A percentile compares a stretch with the other conserved stretches of the same genome.
These are phyloP conservation scores for Citrus glauca DNA, from an alignment of 345 rosid genomes.

Conservation along the genomic window DNA sequence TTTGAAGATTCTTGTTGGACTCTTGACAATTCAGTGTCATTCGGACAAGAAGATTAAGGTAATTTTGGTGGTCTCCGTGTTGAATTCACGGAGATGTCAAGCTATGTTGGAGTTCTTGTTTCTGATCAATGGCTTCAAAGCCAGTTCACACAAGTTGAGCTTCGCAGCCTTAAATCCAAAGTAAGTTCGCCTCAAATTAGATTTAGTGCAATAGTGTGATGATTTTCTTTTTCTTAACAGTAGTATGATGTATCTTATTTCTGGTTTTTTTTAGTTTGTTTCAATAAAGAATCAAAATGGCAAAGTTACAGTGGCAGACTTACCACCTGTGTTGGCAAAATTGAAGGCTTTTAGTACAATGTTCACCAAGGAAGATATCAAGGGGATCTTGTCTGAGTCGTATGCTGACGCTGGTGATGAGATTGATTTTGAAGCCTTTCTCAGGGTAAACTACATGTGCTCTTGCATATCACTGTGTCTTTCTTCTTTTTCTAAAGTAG, in stretches of 20 bases:
- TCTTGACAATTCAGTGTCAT: constrained; percentile 9
- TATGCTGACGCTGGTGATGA: constrained; percentile 41
- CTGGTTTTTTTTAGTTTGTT: constrained; percentile 44
- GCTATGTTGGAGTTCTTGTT: constrained; percentile 60
- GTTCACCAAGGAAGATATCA: constrained; percentile 64
- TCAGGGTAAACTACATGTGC: constrained; percentile 46
- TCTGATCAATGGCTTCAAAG: constrained; percentile 86
- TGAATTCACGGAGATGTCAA: constrained; percentile 54
- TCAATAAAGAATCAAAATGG: constrained; percentile 60
- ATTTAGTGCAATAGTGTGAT: background rate
- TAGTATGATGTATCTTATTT: background rate
- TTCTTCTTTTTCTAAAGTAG: background rate
- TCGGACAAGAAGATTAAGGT: constrained; percentile 1
- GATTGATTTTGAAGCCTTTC: constrained; percentile 75
- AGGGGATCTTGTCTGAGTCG: constrained; percentile 37
- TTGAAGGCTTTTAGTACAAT: constrained; percentile 52
- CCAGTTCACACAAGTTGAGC: constrained; percentile 88
- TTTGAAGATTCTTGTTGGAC: constrained; percentile 14
- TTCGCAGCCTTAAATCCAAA: constrained; percentile 76
- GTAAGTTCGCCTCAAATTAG: constrained; percentile 32
- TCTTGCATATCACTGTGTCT: background rate
- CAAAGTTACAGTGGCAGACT: constrained; percentile 47
- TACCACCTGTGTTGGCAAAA: constrained; percentile 62
- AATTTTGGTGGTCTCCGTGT: constrained; percentile 13
- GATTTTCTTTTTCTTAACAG: background rate